phyloP scores from a whole-genome alignment of 495 filamentous ascomycete species.

The Sordaria brevicollis region DNA sequence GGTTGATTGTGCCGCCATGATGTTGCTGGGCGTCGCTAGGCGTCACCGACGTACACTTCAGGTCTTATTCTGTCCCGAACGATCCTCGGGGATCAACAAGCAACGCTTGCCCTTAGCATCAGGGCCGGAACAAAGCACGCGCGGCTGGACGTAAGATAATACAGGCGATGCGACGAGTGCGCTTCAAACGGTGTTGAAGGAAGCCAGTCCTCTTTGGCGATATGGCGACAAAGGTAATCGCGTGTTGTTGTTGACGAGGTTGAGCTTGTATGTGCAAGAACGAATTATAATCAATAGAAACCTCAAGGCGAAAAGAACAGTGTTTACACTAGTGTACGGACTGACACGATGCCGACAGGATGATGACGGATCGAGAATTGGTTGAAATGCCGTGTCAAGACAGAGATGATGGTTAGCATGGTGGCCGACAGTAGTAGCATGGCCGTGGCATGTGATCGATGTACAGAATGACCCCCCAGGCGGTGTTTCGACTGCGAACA shows the following conservation, averaged over 20 bases:
- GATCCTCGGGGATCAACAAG: background rate
- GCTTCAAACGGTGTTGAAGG: background rate
- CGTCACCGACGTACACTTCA: background rate
- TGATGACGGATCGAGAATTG: background rate
- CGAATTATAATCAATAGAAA: background rate
- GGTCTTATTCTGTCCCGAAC: background rate
- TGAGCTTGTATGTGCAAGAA: background rate
- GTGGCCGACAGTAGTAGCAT: background rate
- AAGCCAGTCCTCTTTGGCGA: background rate
- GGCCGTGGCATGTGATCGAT: background rate
- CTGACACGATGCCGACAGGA: background rate
- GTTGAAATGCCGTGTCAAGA: background rate
- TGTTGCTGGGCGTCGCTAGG: background rate
- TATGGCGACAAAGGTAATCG: background rate
- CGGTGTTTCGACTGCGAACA: background rate
- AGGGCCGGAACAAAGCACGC: background rate
- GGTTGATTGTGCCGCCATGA: conserved; percentile 82
- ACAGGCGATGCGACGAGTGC: background rate
- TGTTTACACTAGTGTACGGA: background rate
- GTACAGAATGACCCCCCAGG: background rate
- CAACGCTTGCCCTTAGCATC: background rate
- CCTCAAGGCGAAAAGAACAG: background rate
- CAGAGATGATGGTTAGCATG: background rate
- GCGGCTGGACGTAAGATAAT: background rate
- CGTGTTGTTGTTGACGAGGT: background rate